Evolutionary conservation across 2,329 filamentous ascomycete genomes (phyloP), one percentile per base, ranked within the genome.

Genomic region (Davidsoniella neocaledoniae): DNA sequence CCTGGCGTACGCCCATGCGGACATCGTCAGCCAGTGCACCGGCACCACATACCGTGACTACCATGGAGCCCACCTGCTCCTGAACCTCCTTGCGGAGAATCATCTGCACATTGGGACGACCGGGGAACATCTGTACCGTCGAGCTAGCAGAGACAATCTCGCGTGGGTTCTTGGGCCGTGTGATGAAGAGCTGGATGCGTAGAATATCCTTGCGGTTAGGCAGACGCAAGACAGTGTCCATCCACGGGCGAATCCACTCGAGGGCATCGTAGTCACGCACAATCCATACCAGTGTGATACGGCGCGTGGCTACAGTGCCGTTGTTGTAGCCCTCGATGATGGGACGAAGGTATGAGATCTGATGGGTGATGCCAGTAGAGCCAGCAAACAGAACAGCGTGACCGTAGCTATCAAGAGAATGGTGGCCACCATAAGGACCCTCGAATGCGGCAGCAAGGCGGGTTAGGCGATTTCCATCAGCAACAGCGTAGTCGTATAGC

Each of bases 341-440:
- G 47, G 91, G 81, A 50, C 79, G 81, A 7, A 95, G 74, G 63
- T 93, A 94, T 33, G 87, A 85, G 26, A 96, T 77, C 62, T 94
- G 87, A 63, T 96, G 90, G 1, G 90, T 94, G 65, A 98, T 96
- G 54, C 91, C 91, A 4, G 91, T 87, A 51, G 90, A 86, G 51
- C 87, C 88, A 10, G 90, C 88, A 61, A 95, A 87, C 51, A 98
- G 80, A 55, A 98, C 76, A 42, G 81, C 79, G 41, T 93, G 91
- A 38, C 91, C 90, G 64, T 95, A 96, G 6, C 88, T 95, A 64
- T 87, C 81, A 55, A 96, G 79, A 54, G 79, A 79, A 64, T 94
- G 83, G 60, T 86, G 81, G 40, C 81, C 81, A 4, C 78, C 81
- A 61, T 96, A 96, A 0, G 91, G 90, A 0, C 91, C 91, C 66